phyloP scores from a whole-genome alignment of 176 grass and related monocot species.

The Stipa capillata region DNA sequence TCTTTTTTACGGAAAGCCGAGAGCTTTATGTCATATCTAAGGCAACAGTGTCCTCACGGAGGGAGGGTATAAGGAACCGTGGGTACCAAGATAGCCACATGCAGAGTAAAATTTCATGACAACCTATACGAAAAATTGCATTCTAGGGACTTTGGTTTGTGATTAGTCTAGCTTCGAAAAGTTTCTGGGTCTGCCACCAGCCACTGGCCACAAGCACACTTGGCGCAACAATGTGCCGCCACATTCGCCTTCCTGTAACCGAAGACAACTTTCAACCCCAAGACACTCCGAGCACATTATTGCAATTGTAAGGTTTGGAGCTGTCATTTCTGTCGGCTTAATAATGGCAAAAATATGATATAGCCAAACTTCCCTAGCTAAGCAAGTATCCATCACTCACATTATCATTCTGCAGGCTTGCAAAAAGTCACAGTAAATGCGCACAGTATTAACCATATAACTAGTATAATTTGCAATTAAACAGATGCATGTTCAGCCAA shows the following conservation, averaged over 20 bases:
- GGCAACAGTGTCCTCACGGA: not conserved
- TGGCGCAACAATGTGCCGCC: not conserved
- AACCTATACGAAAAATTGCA: no score
- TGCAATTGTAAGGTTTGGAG: not conserved
- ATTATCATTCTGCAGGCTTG: not conserved
- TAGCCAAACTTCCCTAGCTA: not conserved
- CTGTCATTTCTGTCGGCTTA: conserved; percentile 11
- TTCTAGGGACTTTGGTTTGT: no score
- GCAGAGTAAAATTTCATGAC: not conserved
- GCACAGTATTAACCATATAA: not conserved
- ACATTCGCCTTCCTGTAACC: not conserved
- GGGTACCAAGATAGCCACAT: not conserved
- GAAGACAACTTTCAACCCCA: not conserved
- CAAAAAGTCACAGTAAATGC: not conserved
- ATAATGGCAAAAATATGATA: not conserved
- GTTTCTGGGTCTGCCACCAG: no score
- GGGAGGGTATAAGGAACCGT: not conserved
- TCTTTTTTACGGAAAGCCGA: not conserved
- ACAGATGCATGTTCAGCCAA: not conserved
- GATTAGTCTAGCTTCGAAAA: no score
- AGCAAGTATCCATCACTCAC: not conserved
- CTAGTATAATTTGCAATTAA: not conserved
- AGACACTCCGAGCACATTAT: not conserved
- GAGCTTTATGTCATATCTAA: not conserved
- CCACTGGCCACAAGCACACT: no score